These are phyloP conservation scores for Sporothrix brunneoviolacea DNA, from an alignment of 2,329 filamentous ascomycete species.

Conservation along the genomic window DNA sequence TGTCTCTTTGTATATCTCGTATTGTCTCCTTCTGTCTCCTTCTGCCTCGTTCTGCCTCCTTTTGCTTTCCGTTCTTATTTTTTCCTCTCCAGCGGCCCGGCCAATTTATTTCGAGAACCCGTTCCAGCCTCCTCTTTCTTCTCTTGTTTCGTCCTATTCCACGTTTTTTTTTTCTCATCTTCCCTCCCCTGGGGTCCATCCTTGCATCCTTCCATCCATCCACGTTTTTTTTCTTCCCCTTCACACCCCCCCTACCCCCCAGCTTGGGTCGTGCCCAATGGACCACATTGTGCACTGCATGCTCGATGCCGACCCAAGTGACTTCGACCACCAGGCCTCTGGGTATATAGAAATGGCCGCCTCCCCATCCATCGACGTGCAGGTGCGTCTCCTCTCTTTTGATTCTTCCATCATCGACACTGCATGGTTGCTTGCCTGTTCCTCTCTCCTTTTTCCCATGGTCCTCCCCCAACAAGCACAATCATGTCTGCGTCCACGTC, in stretches of 20 bases:
- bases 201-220: not conserved
- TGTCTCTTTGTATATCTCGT: not conserved
- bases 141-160: not conserved
- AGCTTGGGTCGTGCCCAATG: too few relatives aligned
- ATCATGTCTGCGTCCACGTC: too few relatives aligned
- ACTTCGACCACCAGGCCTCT: slow-evolving; percentile 29
- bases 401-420: not conserved
- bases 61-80: not conserved
- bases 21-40: not conserved
- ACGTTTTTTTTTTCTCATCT: not conserved
- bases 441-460: not conserved
- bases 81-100: not conserved
- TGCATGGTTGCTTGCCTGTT: too few relatives aligned
- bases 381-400: slow-evolving; percentile 12
- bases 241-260: not conserved
- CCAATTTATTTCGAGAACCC: not conserved
- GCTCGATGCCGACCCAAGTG: slow-evolving; percentile 39
- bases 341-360: slow-evolving; percentile 46
- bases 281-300: slow-evolving; percentile 58
- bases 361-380: slow-evolving; percentile 28
- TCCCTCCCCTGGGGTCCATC: not conserved
- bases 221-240: not conserved
- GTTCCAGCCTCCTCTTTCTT: not conserved
- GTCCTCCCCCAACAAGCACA: not conserved
- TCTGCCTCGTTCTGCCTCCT: not conserved